These are phyloP conservation scores for Boletellus ananas DNA, from an alignment of 768 basidiomycete species.

Conservation along the genomic window DNA sequence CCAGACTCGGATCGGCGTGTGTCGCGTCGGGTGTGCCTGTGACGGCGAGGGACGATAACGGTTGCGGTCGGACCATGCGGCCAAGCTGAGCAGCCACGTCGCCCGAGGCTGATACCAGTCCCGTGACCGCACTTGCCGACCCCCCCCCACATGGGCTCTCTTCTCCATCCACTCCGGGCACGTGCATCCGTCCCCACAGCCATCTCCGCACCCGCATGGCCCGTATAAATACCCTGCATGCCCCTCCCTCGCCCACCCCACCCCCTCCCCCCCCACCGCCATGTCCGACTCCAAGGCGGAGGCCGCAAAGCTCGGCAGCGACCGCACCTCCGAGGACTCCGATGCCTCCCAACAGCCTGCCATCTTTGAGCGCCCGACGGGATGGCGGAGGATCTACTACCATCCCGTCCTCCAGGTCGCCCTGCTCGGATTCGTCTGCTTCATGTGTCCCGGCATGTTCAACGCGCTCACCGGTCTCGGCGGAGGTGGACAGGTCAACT, in stretches of 20 bases:
- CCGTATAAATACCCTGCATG: background rate
- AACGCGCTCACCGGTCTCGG: slow-evolving; percentile 80
- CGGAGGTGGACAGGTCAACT: slow-evolving; percentile 70
- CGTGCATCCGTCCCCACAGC: background rate
- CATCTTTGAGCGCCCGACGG: slow-evolving; percentile 45
- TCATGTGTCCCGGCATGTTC: slow-evolving; percentile 66
- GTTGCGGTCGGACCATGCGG: too few relatives aligned
- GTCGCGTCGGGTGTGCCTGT: too few relatives aligned
- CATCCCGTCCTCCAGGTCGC: slow-evolving; percentile 43
- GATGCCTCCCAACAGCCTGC: slow-evolving; percentile 16
- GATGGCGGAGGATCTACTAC: slow-evolving; percentile 53
- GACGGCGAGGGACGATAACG: too few relatives aligned
- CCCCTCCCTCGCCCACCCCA: background rate
- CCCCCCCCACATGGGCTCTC: too few relatives aligned
- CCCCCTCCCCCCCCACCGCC: background rate
- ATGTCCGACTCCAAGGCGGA: slow-evolving; percentile 22
- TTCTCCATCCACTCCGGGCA: too few relatives aligned
- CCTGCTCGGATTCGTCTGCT: slow-evolving; percentile 62
- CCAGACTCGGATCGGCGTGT: too few relatives aligned
- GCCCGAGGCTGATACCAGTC: too few relatives aligned
- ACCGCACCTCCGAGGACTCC: slow-evolving; percentile 19
- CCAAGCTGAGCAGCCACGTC: too few relatives aligned
- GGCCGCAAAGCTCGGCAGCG: slow-evolving; percentile 16
- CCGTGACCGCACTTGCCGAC: too few relatives aligned
- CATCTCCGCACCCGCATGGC: background rate